Evolutionary conservation across 257 asterid genomes (phyloP), one percentile per base, ranked within the genome.

Genomic region (Fraxinus pennsylvanica): DNA sequence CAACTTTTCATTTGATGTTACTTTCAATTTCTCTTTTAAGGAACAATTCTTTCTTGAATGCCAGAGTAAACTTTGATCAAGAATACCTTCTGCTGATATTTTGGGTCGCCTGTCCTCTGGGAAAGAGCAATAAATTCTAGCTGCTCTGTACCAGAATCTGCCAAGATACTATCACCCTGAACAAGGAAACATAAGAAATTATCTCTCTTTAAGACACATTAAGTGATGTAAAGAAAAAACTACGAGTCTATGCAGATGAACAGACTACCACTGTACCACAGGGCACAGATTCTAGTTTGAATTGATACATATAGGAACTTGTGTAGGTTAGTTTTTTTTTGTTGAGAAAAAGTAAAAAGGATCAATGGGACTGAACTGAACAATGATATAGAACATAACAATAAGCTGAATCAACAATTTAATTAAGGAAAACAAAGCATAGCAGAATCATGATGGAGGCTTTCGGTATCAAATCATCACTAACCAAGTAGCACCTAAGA

Each of bases 51-150:
- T 19, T 63, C 17, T 63, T 63, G 35, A 63, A 63, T 63, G 6
- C 69, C 69, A 63, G 35, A 21, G 68, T 21, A 25, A 7, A 9
- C 35, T 63, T 63, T 12, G 17, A 22, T 63, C 36, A 63, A 21
- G 67, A 59, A 27, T 63, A 89, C 99, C 94, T 90, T 93, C 84
- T 85, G 91, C 81, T 93, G 97, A 95, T 95, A 93, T 81, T 90
- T 95, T 30, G 87, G 90, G 81, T 95, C 90, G 74, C 94, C 96
- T 32, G 98, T 93, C 89, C 98, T 90, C 77, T 93, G 94, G 74
- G 99, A 95, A 85, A 95, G 98, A 82, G 99, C 99, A 86, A 95
- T 95, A 85, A 95, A 95, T 84, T 93, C 99, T 84, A 95, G 88
- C 87, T 93, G 98, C 90, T 95, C 98, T 35, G 99, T 91, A 79